Evolutionary conservation across 2,329 filamentous ascomycete species (phyloP).

Genomic region (Xylaria multiplex): DNA sequence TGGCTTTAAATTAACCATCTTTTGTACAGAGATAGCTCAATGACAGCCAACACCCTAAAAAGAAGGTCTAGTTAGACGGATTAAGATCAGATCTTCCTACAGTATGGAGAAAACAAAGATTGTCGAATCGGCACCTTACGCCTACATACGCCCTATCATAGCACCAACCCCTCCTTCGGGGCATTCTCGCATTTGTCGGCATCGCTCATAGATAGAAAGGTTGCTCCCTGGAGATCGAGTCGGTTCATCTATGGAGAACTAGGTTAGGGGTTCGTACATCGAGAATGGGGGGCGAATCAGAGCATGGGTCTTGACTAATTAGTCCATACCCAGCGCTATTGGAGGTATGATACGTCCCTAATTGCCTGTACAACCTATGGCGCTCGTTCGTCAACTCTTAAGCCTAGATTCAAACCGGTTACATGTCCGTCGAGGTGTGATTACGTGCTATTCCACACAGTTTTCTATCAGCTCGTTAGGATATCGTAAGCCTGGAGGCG

Average conservation of each 20-base stretch:
- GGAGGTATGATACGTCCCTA: conserved; percentile 2
- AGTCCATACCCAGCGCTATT: neutral
- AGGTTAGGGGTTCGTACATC: conserved; percentile 12
- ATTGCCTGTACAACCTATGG: conserved; percentile 7
- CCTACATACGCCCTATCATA: conserved; percentile 1
- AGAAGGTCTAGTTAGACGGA: conserved; percentile 36
- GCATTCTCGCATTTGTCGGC: conserved; percentile 47
- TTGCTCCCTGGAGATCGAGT: conserved; percentile 19
- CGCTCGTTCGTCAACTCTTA: neutral
- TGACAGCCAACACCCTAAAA: conserved; percentile 30
- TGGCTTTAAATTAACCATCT: conserved; percentile 22
- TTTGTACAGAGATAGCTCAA: conserved; percentile 8
- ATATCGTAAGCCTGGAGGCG: neutral
- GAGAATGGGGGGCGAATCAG: conserved; percentile 2
- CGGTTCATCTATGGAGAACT: conserved; percentile 4
- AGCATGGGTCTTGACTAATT: conserved; percentile 9
- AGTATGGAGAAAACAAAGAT: conserved; percentile 13
- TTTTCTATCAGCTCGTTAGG: neutral
- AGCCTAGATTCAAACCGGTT: neutral
- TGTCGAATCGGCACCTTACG: conserved; percentile 30
- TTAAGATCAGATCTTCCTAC: conserved; percentile 9
- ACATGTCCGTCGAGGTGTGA: conserved; percentile 13
- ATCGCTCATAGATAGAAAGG: conserved; percentile 29
- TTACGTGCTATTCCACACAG: conserved; percentile 10
- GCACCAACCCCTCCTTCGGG: conserved; percentile 41